A percentile compares a stretch with the other conserved stretches of the same genome.
These are phyloP conservation scores for Globisporangium spiculum DNA, from an alignment of 352 stramenopile species.

Conservation along the genomic window DNA sequence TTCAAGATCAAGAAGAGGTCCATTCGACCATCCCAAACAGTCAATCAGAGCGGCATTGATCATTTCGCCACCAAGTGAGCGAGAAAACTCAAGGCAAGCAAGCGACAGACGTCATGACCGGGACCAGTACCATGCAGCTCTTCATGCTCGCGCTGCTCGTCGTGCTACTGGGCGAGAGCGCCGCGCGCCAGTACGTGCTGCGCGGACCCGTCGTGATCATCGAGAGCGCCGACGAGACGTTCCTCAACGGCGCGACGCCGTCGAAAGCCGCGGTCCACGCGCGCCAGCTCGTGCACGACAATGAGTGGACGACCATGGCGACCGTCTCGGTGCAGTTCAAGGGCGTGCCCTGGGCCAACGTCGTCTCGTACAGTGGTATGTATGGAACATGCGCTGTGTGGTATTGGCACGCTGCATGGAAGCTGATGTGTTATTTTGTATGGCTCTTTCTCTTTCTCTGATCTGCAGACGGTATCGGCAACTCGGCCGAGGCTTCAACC, in stretches of 20 bases:
- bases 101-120: slow-evolving; percentile 1
- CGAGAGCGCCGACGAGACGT: slow-evolving; percentile 1
- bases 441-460: too few relatives aligned
- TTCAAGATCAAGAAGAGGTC: background rate
- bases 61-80: background rate
- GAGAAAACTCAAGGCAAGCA: background rate
- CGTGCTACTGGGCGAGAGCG: slow-evolving; percentile 8
- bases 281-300: slow-evolving; percentile 60
- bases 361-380: slow-evolving; percentile 69
- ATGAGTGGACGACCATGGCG: slow-evolving; percentile 62
- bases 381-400: background rate
- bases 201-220: slow-evolving; percentile 8
- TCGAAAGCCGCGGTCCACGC: slow-evolving; percentile 38
- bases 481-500: slow-evolving; percentile 42
- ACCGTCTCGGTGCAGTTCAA: slow-evolving; percentile 59
- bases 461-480: slow-evolving; percentile 51
- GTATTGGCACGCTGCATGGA: background rate
- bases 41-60: background rate
- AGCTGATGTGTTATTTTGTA: background rate
- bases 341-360: slow-evolving; percentile 49
- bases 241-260: slow-evolving; percentile 2
- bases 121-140: slow-evolving; percentile 14
- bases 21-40: background rate
- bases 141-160: slow-evolving; percentile 11
- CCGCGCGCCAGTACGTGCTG: slow-evolving; percentile 12